Evolutionary conservation across 2,329 filamentous ascomycete genomes (phyloP), one percentile per base, ranked within the genome.

Genomic region (Malbranchea cinnamomea): DNA sequence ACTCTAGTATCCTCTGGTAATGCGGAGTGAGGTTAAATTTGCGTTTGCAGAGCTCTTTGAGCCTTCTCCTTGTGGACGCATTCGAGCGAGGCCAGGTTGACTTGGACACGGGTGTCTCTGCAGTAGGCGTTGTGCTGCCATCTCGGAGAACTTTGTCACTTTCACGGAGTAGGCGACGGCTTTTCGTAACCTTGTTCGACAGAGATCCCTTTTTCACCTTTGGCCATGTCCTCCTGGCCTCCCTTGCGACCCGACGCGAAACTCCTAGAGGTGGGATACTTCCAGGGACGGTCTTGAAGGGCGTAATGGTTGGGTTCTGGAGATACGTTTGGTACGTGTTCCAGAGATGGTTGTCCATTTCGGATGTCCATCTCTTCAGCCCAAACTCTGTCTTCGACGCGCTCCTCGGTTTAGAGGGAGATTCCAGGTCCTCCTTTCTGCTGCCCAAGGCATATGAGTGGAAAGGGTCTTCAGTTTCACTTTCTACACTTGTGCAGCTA

Each of bases 291-390:
- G 70, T 72, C 45, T 76, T 76, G 59, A 76, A 76, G 0, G 72
- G 72, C 1, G 72, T 77, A 27, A 75, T 63, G 3, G 67, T 71
- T 12, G 72, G 72, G 47, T 76, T 71, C 37, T 72, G 68, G n/a
- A 76, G 55, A 46, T 74, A 75, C 31, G 63, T 59, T 53, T 74
- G 68, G 50, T 74, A 77, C 6, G 68, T 72, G 45, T 71, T 67
- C 71, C 72, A 75, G 18, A 77, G 52, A 44, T 77, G 72, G 33
- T 68, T 63, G 45, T 77, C 72, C 70, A 74, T 75, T 30, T 72
- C 69, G 24, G 64, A 54, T 4, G 66, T 73, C 65, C 71, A 77
- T 23, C 47, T 45, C 31, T 36, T 41, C 15, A 38, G 26, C 14
- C 36, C 36, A 9, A 46, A 40, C n/a, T 50, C 37, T 31, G 46